A percentile compares a stretch with the other conserved stretches of the same genome.
These are phyloP conservation scores for Mortierella sp. DNA, from an alignment of 371 early-diverging fungal genomes.

Conservation along the genomic window DNA sequence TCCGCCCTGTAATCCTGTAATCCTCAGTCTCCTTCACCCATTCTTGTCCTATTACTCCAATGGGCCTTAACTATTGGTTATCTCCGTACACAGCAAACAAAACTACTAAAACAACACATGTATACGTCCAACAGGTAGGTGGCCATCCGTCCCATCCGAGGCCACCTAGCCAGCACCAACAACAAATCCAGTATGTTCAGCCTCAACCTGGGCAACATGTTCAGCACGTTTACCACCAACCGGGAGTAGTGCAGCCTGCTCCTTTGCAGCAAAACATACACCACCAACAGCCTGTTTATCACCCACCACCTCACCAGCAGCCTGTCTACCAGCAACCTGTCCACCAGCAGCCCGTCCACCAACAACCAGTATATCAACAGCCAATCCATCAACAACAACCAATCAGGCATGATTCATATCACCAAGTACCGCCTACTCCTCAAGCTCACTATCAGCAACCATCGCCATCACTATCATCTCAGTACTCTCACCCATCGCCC, in stretches of 20 bases:
- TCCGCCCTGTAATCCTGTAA: neutral
- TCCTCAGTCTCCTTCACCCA: neutral
- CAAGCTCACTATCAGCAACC: constrained; percentile 7
- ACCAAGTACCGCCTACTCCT: neutral
- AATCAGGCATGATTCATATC: neutral
- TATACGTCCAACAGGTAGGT: constrained; percentile 12
- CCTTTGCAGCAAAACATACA: neutral
- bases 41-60: neutral
- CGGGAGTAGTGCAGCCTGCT: neutral
- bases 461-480: neutral
- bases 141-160: constrained; percentile 4
- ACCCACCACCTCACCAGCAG: neutral
- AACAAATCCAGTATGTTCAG: neutral
- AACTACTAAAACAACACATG: constrained; percentile 2
- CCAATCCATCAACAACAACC: neutral
- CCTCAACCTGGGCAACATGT: neutral
- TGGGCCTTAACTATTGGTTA: constrained; percentile 21
- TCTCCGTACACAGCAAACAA: constrained; percentile 15
- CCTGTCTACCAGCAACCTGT: neutral
- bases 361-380: neutral
- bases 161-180: neutral
- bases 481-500: neutral
- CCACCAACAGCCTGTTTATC: neutral
- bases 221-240: constrained; percentile 4
- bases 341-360: neutral